phyloP scores from a whole-genome alignment of 2,329 filamentous ascomycete genomes.

The Pestalotiopsis sp. region DNA sequence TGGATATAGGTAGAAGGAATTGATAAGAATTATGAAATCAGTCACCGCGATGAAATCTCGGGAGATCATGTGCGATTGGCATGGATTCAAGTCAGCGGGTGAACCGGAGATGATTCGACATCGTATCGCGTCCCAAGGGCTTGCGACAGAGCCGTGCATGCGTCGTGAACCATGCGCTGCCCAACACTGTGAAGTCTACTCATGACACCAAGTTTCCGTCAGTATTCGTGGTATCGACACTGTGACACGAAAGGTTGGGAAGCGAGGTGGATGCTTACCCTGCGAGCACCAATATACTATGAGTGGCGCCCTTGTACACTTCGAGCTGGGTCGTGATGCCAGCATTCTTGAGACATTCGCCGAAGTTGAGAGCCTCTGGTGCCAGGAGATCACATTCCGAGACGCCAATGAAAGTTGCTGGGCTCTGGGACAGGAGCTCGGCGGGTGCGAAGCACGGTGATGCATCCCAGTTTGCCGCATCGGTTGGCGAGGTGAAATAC shows the following conservation, averaged over 20 bases:
- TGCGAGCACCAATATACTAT: slow-evolving; percentile 12
- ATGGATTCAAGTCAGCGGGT: not conserved
- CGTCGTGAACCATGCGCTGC: slow-evolving; percentile 4
- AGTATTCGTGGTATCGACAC: not conserved
- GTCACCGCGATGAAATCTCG: no score
- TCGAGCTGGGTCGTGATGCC: slow-evolving; percentile 12
- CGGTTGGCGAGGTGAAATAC: slow-evolving; percentile 28
- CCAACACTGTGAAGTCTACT: slow-evolving; percentile 1
- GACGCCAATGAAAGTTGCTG: slow-evolving; percentile 32
- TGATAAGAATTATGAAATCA: no score
- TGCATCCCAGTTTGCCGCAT: slow-evolving; percentile 30
- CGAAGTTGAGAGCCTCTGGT: slow-evolving; percentile 31
- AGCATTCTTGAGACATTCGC: slow-evolving; percentile 23
- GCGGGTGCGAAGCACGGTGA: slow-evolving; percentile 25
- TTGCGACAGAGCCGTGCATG: not conserved
- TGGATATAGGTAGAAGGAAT: no score
- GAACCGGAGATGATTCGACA: not conserved
- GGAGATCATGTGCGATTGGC: not conserved
- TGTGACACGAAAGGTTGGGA: not conserved
- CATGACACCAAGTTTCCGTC: not conserved
- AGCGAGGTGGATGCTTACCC: slow-evolving; percentile 6
- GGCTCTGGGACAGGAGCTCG: slow-evolving; percentile 25
- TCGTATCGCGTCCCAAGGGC: slow-evolving; percentile 3
- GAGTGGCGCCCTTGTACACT: slow-evolving; percentile 14
- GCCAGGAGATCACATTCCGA: slow-evolving; percentile 35